Base-by-base conservation (phyloP, 2,329 filamentous ascomycete species). In the Sporothrix brasiliensis region DNA sequence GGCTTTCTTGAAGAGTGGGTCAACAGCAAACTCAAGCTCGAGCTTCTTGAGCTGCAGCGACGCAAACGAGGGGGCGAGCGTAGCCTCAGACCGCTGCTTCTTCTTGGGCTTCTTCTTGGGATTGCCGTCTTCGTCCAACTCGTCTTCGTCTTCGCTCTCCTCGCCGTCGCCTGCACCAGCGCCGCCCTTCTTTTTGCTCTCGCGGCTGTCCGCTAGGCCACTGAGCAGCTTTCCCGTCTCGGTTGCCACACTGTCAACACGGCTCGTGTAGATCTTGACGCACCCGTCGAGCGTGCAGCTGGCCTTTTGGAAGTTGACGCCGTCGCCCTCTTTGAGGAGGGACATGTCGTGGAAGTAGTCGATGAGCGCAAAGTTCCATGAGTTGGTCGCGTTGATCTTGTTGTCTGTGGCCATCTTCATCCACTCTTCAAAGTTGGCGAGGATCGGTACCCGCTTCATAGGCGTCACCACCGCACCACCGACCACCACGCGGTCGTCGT, bases 341-440 rank as follows among this genome's bases (percentile, higher is more conserved):
- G 93, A 97, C 95, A 99, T 98, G 77, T 99, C 95, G 80, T 99
- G 94, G 77, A 99, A 99, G 81, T 99, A 99, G 80, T 99, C 95
- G 78, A 99, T 99, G 21, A 99, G 87, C n/a, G 95, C 95, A 81
- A 99, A 98, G 80, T 98, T 98, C 95, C 95, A 99, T 41, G 94
- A 97, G 80, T 99, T 99, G 72, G 91, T 89, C 65, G 95, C 94
- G 79, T 98, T 99, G 85, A 99, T 99, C 81, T 95, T 95, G 83
- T 99, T 99, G 83, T 99, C 95, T 19, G 95, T 98, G 2, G 95
- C 95, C 93, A 99, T 97, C 85, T 98, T 99, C 93, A 99, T 98
- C 95, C 94, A 98, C 79, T 99, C 95, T 80, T 99, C 95, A 76
- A 98, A 99, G 81, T 99, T 99, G 77, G 95, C 95, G 69, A 99